Evolutionary conservation across 768 basidiomycete genomes (phyloP), one percentile per base, ranked within the genome.

Genomic region (Russula sp.): DNA sequence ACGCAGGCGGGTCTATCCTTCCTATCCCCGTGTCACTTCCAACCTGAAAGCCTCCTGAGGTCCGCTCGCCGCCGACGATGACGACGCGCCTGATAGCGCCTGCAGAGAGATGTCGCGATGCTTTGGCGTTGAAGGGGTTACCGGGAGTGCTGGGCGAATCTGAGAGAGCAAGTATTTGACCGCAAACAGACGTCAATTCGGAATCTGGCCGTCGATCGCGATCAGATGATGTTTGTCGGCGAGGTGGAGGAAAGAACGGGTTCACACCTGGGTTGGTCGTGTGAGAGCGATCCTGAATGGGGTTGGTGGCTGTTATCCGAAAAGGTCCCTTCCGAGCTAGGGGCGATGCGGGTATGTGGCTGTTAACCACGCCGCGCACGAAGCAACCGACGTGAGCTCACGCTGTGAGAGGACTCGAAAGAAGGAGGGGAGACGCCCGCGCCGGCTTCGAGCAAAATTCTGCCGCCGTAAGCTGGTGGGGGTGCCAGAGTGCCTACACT

Each of bases 381-480:
- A 71, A 86, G 89, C 36, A 81, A 77, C 55, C 84, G 83, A 22
- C 84, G 81, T 36, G 83, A 79, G 8, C 80, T 80, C 3, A 79
- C 72, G 55, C 76, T 73, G 10, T 78, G 75, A 20, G 80, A 76
- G 50, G 77, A 77, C 4, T 78, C 76, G 24, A 75, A 74, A 42
- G 80, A 76, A 32, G 76, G 70, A 1, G 74, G 71, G 11, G 67
- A 71, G 16, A 73, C 67, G 10, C 72, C 73, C 2, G 87, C 88
- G 20, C 94, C 96, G 1, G 94, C 90, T 74, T 97, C 94, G 2
- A 99, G 81, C 10, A 99, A 79, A 63, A 99, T 98, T 72, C 93
- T 96, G 9, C 96, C 97, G 11, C 94, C 97, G 75, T 98, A 98
- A 0, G 97, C 95, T 6, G 97, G 97, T 32, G 97, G 97, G n/a